Evolutionary conservation across 768 basidiomycete species (phyloP), one percentile per base, ranked within the genome.

Genomic region (Lactifluus pinguis): DNA sequence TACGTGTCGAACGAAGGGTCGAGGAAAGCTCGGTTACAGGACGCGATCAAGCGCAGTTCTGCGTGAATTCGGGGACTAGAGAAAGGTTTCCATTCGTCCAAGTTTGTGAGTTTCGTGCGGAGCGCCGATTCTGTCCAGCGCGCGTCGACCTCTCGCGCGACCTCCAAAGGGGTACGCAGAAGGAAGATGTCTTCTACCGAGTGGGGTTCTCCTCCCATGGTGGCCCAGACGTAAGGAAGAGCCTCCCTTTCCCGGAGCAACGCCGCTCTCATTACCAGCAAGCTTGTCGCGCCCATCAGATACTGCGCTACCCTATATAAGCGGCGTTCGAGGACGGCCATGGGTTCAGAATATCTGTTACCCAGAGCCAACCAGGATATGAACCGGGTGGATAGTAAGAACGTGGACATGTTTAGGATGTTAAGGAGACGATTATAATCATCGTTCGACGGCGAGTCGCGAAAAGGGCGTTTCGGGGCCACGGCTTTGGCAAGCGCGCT

Each of bases 21-120:
- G 2, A 62, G 56, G 57, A 32, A 30, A 1, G 51, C 47, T 19
- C 57, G n/a, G 15, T 62, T 62, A 48, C 56, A 58, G 4, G 57
- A 62, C 48, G 52, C 52, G 51, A 62, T 62, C 48, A 62, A 39
- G n/a, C 61, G 61, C 34, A 62, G 47, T 19, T 62, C 61, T 6
- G 61, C 61, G 2, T 62, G 61, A 9, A 62, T 62, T 25, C 61
- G 61, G 13, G 61, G 61, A 6, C 41, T 62, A 2, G 61, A 53
- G 29, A 34, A 54, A 8, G 61, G 56, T 17, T 42, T 48, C 61
- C 61, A 62, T 42, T 44, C 52, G 11, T 11, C 47, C 47, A 57
- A 21, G 32, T 58, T 58, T 6, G 52, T 30, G 21, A 57, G 52
- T 19, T n/a, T 51, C 39, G 32, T 21, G 52, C 61, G 61, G 4